Conservation (phyloP, 805 yeast species). For the Candida palmyrensis region DNA sequence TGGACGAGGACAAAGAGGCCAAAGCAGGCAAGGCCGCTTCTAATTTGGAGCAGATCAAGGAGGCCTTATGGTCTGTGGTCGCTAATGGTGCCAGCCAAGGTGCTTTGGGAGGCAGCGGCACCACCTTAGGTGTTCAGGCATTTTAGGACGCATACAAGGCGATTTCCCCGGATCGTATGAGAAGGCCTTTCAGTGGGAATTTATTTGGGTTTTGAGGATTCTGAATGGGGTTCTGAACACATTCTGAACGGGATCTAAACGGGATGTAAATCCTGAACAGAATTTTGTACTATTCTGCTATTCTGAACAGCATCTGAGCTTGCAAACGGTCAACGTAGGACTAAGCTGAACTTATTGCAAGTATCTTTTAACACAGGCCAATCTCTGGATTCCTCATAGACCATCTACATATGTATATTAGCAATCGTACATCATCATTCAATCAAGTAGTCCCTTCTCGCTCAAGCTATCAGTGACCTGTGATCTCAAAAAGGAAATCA, state of each 20-base stretch:
- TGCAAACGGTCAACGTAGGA: no score
- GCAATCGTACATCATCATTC: conserved; percentile 2
- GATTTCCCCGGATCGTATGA: background rate
- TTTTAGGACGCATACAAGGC: conserved; percentile 24
- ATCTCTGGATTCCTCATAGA: no score
- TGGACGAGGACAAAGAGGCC: conserved; percentile 31
- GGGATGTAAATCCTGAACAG: no score
- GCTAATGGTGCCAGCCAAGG: conserved; percentile 50
- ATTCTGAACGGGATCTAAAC: no score
- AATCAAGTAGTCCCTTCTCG: conserved; percentile 35
- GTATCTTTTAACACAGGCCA: no score
- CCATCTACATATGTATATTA: conserved; percentile 1
- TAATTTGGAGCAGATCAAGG: conserved; percentile 48
- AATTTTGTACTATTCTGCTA: no score
- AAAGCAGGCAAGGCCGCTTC: conserved; percentile 17
- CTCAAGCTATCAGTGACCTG: conserved; percentile 51
- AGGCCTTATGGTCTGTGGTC: conserved; percentile 68
- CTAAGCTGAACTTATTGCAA: no score
- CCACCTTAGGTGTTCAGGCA: conserved; percentile 75
- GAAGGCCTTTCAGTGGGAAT: no score
- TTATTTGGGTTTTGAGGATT: no score
- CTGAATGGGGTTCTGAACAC: no score
- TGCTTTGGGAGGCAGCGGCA: conserved; percentile 56
- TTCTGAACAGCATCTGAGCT: no score
- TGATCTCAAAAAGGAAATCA: conserved; percentile 62